A percentile compares a stretch with the other conserved stretches of the same genome.
Conservation (phyloP, 345 rosid species). For the Citrus reticulata region DNA sequence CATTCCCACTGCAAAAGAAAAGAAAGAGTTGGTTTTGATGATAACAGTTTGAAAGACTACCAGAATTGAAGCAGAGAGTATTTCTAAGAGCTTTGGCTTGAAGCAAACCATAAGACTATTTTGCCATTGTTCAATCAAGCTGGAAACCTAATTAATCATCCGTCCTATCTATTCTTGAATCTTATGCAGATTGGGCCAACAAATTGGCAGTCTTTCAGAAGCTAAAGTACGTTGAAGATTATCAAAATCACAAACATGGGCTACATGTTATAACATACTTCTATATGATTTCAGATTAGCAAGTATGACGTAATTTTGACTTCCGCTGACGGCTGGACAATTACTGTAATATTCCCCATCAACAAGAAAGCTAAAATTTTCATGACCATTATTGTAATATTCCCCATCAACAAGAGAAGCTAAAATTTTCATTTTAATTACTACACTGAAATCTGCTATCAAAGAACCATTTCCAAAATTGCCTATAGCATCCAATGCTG, state of each 20-base stretch:
- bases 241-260: background rate
- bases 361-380: background rate
- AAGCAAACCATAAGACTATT: background rate
- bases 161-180: background rate
- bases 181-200: background rate
- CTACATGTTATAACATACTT: background rate
- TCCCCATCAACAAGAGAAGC: background rate
- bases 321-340: background rate
- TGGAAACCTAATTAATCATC: background rate
- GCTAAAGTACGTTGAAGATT: background rate
- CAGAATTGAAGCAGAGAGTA: background rate
- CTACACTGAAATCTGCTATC: background rate
- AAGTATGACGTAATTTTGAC: background rate
- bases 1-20: slow-evolving; percentile 48
- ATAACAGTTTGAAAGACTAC: background rate
- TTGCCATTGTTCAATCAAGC: background rate
- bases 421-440: background rate
- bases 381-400: background rate
- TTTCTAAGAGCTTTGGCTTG: background rate
- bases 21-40: background rate
- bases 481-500: background rate
- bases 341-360: background rate
- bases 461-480: background rate
- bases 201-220: background rate
- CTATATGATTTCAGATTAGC: background rate